Base-by-base conservation (phyloP, 495 filamentous ascomycete genomes). In the Clavariopsis aquatica region DNA sequence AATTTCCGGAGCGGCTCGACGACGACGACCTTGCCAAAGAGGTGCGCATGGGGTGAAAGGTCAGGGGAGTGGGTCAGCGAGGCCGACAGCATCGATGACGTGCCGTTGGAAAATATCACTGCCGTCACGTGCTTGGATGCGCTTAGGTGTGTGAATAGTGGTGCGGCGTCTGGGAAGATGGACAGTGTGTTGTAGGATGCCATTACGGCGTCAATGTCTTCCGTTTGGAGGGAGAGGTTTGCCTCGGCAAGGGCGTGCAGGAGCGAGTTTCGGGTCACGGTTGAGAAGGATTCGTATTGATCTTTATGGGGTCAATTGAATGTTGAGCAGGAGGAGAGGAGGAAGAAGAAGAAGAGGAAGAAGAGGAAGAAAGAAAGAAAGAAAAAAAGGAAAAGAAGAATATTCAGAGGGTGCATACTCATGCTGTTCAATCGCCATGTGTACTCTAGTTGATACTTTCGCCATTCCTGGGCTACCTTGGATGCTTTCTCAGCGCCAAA, bases 381-480 rank as follows among this genome's bases (percentile, higher is more conserved):
- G n/a, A n/a, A n/a, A n/a, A n/a, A n/a, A n/a, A n/a, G n/a, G n/a
- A n/a, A n/a, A n/a, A n/a, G n/a, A n/a, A n/a, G n/a, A n/a, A n/a
- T n/a, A n/a, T n/a, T n/a, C n/a, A n/a, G n/a, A n/a, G n/a, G n/a
- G n/a, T n/a, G 15, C 12, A 70, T 75, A 89, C 89, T 78, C 89
- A 93, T 93, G 82, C 85, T 89, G 69, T 88, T 93, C 64, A 89
- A 73, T 49, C 89, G 76, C 89, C 89, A 94, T 36, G 90, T 90
- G 66, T 93, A 94, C 74, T 92, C 90, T 20, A 96, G 79, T 72
- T 92, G 89, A 70, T 83, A 84, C 24, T 77, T 81, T 47, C 83
- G 72, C 84, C 83, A 87, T 66, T 81, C 70, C 23, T 81, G 72
- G 8, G 87, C 82, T 15, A 93, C 78, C 7, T 73, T 68, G 8